Evolutionary conservation across 176 grass and related monocot genomes (phyloP).

Genomic region (Oryza punctata): DNA sequence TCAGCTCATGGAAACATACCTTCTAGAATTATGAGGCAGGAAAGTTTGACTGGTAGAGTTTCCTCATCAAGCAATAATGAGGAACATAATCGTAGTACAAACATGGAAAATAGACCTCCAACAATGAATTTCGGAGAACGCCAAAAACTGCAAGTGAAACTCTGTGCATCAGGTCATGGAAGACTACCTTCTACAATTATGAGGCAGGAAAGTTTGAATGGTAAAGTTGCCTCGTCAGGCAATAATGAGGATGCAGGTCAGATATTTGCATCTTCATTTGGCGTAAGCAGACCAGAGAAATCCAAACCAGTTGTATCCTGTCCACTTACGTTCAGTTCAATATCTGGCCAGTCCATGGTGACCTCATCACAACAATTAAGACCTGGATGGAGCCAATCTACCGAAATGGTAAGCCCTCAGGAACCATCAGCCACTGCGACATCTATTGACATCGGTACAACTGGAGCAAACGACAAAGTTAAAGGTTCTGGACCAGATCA

Average conservation of each 20-base stretch:
- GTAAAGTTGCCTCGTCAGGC: constrained; percentile 27
- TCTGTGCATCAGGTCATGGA: constrained; percentile 6
- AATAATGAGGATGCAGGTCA: not conserved
- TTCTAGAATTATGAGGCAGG: constrained; percentile 37
- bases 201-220: constrained; percentile 40
- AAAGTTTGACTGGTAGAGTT: constrained; percentile 35
- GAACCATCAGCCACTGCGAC: constrained; percentile 11
- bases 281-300: not conserved
- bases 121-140: not conserved
- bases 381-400: constrained; percentile 27
- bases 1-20: constrained; percentile 5
- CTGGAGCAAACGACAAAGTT: constrained; percentile 15
- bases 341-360: not conserved
- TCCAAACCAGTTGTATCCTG: constrained; percentile 1
- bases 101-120: constrained; percentile 17
- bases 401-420: constrained; percentile 11
- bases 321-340: not conserved
- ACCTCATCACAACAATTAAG: constrained; percentile 1
- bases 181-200: constrained; percentile 7
- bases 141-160: not conserved
- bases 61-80: constrained; percentile 17
- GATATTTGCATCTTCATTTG: not conserved
- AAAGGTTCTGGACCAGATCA: constrained; percentile 13
- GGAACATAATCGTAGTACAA: not conserved
- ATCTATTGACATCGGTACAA: constrained; percentile 14